Conservation (phyloP, 1,139 yeast genomes). For the Wickerhamiella pararugosa region DNA sequence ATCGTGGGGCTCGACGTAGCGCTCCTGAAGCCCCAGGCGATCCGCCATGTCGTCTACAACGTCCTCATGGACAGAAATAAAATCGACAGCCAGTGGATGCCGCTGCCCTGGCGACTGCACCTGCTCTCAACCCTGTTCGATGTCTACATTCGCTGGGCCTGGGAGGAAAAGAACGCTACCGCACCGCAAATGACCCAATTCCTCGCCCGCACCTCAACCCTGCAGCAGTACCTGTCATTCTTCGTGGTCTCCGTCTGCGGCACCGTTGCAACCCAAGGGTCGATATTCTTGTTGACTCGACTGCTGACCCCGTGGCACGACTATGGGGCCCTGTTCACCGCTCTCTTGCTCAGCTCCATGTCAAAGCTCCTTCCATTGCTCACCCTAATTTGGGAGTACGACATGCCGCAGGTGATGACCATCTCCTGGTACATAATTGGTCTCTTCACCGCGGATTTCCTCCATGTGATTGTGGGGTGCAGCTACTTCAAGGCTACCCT, state of each 20-base stretch:
- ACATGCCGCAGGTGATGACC: constrained; percentile 49
- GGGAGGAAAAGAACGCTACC: constrained; percentile 43
- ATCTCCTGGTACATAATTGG: constrained; percentile 49
- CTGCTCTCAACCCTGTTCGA: constrained; percentile 65
- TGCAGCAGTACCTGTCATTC: constrained; percentile 53
- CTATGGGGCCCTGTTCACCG: constrained; percentile 36
- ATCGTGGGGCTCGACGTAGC: constrained; percentile 70
- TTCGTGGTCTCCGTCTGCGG: constrained; percentile 47
- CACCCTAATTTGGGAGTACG: constrained; percentile 95
- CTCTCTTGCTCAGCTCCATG: constrained; percentile 60
- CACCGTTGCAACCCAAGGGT: constrained; percentile 37
- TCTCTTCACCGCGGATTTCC: constrained; percentile 50
- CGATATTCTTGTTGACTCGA: constrained; percentile 32
- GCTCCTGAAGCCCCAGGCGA: constrained; percentile 76
- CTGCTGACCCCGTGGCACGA: constrained; percentile 31
- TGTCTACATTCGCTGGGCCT: constrained; percentile 84
- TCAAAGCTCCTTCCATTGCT: constrained; percentile 80
- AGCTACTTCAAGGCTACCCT: constrained; percentile 27
- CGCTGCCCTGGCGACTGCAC: constrained; percentile 34
- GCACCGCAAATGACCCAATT: constrained; percentile 10
- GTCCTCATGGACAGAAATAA: constrained; percentile 16
- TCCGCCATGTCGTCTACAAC: constrained; percentile 76
- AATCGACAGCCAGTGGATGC: constrained; percentile 8
- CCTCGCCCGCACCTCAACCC: constrained; percentile 22
- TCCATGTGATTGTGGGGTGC: constrained; percentile 38